Evolutionary conservation across 495 filamentous ascomycete species (phyloP).

Genomic region (Chaetomidium leptoderma): DNA sequence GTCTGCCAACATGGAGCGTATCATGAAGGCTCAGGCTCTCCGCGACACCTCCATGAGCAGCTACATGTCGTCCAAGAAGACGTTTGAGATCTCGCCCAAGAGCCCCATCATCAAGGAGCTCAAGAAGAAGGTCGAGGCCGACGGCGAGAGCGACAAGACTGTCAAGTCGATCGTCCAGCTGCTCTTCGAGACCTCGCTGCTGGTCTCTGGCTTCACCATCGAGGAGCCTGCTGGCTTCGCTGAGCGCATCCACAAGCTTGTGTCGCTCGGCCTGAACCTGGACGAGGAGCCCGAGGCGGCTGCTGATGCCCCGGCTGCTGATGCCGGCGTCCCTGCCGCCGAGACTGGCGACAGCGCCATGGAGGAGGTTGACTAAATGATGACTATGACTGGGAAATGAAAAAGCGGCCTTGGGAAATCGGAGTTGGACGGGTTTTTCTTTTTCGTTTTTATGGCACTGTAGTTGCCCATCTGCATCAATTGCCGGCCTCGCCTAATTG

Average conservation of each 20-base stretch:
- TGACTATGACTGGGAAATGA: constrained; percentile 32
- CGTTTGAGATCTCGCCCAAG: constrained; percentile 99
- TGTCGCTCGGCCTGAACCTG: constrained; percentile 91
- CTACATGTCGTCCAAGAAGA: constrained; percentile 99
- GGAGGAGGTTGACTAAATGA: constrained; percentile 64
- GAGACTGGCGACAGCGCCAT: constrained; percentile 58
- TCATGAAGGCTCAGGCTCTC: constrained; percentile 99
- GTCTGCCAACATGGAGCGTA: constrained; percentile 99
- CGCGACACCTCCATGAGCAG: constrained; percentile 99
- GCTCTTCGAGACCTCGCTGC: constrained; percentile 94
- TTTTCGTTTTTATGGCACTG: constrained; percentile 30
- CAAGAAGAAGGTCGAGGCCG: constrained; percentile 94
- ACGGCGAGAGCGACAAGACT: constrained; percentile 95
- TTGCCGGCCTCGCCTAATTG: constrained; percentile 23
- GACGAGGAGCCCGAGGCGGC: constrained; percentile 79
- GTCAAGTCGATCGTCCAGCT: constrained; percentile 98
- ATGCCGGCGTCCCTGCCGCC: constrained; percentile 42
- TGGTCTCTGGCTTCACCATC: constrained; percentile 98
- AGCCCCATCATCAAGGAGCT: constrained; percentile 97
- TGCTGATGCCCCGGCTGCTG: constrained; percentile 57
- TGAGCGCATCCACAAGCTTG: constrained; percentile 98
- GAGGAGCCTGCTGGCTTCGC: constrained; percentile 97
- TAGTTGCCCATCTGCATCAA: constrained; percentile 37
- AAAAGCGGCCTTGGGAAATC: constrained; percentile 36
- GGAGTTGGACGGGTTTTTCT: constrained; percentile 45